Base-by-base conservation (phyloP, 805 yeast genomes). In the Zygosaccharomyces pseudorouxii region DNA sequence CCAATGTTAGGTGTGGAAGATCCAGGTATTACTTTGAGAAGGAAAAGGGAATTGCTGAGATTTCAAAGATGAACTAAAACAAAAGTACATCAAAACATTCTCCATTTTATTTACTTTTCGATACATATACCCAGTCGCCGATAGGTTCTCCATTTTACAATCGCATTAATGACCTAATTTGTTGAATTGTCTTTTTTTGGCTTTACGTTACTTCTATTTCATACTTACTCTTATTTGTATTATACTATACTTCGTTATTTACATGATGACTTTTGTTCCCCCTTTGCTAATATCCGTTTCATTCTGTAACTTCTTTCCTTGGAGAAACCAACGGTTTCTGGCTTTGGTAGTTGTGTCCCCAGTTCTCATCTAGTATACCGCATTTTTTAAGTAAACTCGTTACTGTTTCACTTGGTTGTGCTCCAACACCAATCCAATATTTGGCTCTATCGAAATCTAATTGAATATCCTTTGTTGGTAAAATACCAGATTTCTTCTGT, bases 391-490 rank as follows among this genome's bases (percentile, higher is more conserved):
- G 78, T 45, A 93, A 71, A 55, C 80, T 80, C 2, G 81, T 77
- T 10, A 92, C 95, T 3, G 93, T 73, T 38, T 85, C 89, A 20
- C 92, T 81, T 5, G 97, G 95, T 64, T 87, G 95, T 1, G 98
- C 98, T 10, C 99, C 99, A 16, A 89, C 96, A 59, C 97, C 96
- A 30, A 93, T 72, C 99, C 99, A 93, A 69, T 93, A 93, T 67
- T 89, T 89, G 4, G 96, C 81, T 59, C 97, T 80, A 55, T 81
- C 81, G 63, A 93, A 89, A 64, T 93, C 98, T 31, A 93, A 71
- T 56, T 82, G 78, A 36, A 92, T 79, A 56, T 89, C 89, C 65
- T 93, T 92, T 42, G 77, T 74, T 10, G 90, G 86, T 52, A 76
- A 70, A 35, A 72, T 71, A 9, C 85, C 86, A 18, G 64, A 65